Evolutionary conservation across 345 rosid species (phyloP).

Genomic region (Syzygium aqueum): DNA sequence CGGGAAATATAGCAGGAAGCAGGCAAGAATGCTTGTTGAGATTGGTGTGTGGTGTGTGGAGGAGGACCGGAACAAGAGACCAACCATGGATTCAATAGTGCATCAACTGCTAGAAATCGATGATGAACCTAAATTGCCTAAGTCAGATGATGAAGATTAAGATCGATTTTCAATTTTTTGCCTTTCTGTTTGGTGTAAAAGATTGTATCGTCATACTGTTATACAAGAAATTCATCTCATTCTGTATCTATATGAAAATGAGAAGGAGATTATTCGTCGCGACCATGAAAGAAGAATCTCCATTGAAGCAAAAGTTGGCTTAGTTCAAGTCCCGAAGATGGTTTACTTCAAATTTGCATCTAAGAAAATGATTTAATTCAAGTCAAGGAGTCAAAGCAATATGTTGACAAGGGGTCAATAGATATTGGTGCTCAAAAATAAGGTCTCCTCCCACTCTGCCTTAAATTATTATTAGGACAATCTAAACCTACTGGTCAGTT

Average conservation of each 20-base stretch:
- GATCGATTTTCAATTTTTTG: not conserved
- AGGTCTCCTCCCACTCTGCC: not conserved
- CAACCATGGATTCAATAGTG: slow-evolving; percentile 25
- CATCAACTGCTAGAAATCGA: slow-evolving; percentile 11
- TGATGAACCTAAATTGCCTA: slow-evolving; percentile 1
- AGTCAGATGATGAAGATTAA: not conserved
- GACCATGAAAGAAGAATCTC: not conserved
- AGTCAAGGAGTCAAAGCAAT: not conserved
- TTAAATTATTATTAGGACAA: not conserved
- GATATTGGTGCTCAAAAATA: not conserved
- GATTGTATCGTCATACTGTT: not conserved
- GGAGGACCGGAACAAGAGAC: slow-evolving; percentile 27
- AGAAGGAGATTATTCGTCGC: not conserved
- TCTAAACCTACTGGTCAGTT: not conserved
- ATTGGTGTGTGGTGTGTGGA: slow-evolving; percentile 17
- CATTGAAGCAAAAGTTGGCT: not conserved
- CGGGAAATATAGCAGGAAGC: slow-evolving; percentile 14
- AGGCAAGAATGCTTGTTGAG: slow-evolving; percentile 10
- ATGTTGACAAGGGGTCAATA: not conserved
- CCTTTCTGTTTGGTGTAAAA: not conserved
- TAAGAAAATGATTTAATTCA: not conserved
- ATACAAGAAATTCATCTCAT: not conserved
- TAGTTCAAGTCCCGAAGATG: not conserved
- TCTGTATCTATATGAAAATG: not conserved
- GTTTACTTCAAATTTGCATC: not conserved